Evolutionary conservation across 495 filamentous ascomycete species (phyloP).

Genomic region (Podospora appendiculata): DNA sequence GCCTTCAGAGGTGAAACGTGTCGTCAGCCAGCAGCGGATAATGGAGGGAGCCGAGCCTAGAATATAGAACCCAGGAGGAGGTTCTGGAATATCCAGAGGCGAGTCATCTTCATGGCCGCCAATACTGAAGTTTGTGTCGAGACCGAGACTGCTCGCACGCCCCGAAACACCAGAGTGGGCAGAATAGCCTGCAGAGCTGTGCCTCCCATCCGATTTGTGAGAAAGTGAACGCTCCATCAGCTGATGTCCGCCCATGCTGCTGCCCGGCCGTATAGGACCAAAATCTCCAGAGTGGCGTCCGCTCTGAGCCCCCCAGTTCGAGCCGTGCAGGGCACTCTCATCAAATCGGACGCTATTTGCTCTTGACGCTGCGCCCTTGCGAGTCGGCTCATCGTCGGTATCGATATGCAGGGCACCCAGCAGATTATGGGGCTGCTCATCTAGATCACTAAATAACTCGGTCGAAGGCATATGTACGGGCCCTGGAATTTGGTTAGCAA

Average conservation of each 20-base stretch:
- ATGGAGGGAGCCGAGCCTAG: constrained; percentile 85
- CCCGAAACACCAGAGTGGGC: constrained; percentile 61
- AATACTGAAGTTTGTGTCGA: constrained; percentile 64
- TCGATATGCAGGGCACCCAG: constrained; percentile 65
- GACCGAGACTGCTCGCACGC: constrained; percentile 72
- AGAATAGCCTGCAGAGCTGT: constrained; percentile 83
- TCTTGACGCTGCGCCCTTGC: constrained; percentile 76
- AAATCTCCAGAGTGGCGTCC: constrained; percentile 74
- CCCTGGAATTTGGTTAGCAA: constrained; percentile 42
- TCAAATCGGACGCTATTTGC: constrained; percentile 99
- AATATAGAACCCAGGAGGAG: constrained; percentile 73
- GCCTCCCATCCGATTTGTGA: constrained; percentile 93
- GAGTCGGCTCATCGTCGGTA: constrained; percentile 75
- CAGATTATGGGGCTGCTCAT: constrained; percentile 66
- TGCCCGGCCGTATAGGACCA: constrained; percentile 67
- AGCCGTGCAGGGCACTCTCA: constrained; percentile 87
- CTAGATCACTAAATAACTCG: constrained; percentile 58
- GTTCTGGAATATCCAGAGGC: constrained; percentile 56
- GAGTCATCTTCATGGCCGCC: constrained; percentile 56
- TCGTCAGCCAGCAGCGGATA: constrained; percentile 89
- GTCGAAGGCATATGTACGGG: constrained; percentile 63
- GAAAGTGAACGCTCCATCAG: constrained; percentile 86
- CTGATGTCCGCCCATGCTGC: constrained; percentile 67
- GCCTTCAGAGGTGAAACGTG: constrained; percentile 75
- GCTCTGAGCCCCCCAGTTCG: constrained; percentile 70